These are phyloP conservation scores for Termitomyces heimii DNA, from an alignment of 768 basidiomycete species.

Conservation along the genomic window DNA sequence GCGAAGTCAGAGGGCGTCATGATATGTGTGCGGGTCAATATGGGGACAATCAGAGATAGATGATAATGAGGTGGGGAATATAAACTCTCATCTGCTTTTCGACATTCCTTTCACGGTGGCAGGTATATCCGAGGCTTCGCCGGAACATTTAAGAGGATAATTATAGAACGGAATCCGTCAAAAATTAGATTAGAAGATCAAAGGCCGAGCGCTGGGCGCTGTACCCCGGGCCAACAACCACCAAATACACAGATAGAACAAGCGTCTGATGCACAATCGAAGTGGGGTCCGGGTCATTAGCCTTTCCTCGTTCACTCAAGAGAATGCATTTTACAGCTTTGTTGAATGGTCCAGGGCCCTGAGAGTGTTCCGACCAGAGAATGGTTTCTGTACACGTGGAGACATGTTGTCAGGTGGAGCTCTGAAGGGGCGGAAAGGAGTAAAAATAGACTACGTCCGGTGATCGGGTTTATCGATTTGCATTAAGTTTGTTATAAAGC, in stretches of 20 bases:
- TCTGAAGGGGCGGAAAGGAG: not conserved
- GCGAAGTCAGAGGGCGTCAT: slow-evolving; percentile 73
- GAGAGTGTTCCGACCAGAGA: not conserved
- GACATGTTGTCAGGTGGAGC: not conserved
- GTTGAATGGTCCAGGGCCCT: not conserved
- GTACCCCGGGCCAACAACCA: not conserved
- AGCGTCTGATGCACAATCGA: not conserved
- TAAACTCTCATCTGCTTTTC: not conserved
- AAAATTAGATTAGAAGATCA: not conserved
- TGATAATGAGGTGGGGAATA: not conserved
- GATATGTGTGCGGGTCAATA: not conserved
- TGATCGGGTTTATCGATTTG: not conserved
- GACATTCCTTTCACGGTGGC: not conserved
- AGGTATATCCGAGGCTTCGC: slow-evolving; percentile 1
- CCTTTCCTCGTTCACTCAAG: not conserved
- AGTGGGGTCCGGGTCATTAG: not conserved
- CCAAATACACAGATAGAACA: not conserved
- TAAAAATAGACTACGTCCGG: not conserved
- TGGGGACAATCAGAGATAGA: not conserved
- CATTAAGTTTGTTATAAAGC: no score
- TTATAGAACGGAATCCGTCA: not conserved
- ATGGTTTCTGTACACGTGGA: not conserved
- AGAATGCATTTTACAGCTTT: not conserved
- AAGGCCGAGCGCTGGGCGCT: not conserved
- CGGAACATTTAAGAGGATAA: not conserved